These are phyloP conservation scores for Hirsutella minnesotensis DNA, from an alignment of 2,329 filamentous ascomycete species.

Conservation along the genomic window DNA sequence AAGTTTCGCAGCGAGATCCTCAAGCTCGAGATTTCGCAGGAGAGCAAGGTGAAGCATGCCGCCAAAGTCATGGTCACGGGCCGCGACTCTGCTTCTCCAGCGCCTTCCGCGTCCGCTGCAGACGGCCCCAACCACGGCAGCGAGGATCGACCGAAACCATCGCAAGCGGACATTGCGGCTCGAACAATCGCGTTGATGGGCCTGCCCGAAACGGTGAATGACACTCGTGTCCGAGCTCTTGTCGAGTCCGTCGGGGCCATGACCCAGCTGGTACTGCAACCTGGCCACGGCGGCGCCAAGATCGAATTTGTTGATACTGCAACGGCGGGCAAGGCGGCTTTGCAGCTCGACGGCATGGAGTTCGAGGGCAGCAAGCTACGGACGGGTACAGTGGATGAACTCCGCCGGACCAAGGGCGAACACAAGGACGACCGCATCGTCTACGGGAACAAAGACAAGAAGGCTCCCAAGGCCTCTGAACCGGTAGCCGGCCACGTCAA, in stretches of 20 bases:
- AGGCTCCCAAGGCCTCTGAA: conserved; percentile 2
- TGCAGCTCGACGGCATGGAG: conserved; percentile 43
- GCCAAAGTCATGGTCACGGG: conserved; percentile 30
- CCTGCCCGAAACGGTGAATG: conserved; percentile 85
- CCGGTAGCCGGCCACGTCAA: conserved; percentile 6
- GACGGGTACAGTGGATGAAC: conserved; percentile 40
- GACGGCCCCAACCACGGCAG: conserved; percentile 24
- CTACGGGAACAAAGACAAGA: conserved; percentile 20
- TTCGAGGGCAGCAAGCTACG: conserved; percentile 42
- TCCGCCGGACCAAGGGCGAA: conserved; percentile 39
- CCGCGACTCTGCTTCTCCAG: conserved; percentile 20
- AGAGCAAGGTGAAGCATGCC: conserved; percentile 43
- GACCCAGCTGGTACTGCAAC: conserved; percentile 65
- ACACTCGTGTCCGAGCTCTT: conserved; percentile 64
- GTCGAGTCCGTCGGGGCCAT: conserved; percentile 61
- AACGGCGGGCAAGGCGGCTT: conserved; percentile 59
- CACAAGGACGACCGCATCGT: conserved; percentile 16
- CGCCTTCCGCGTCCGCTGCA: conserved; percentile 19
- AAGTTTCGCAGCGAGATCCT: conserved; percentile 58
- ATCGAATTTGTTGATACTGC: conserved; percentile 66
- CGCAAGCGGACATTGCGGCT: conserved; percentile 39
- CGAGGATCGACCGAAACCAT: conserved; percentile 18
- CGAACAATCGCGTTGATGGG: conserved; percentile 75
- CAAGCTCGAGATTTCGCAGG: conserved; percentile 48
- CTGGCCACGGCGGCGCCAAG: conserved; percentile 73